Base-by-base conservation (phyloP, 2,329 filamentous ascomycete species). In the Colletotrichum sp. region DNA sequence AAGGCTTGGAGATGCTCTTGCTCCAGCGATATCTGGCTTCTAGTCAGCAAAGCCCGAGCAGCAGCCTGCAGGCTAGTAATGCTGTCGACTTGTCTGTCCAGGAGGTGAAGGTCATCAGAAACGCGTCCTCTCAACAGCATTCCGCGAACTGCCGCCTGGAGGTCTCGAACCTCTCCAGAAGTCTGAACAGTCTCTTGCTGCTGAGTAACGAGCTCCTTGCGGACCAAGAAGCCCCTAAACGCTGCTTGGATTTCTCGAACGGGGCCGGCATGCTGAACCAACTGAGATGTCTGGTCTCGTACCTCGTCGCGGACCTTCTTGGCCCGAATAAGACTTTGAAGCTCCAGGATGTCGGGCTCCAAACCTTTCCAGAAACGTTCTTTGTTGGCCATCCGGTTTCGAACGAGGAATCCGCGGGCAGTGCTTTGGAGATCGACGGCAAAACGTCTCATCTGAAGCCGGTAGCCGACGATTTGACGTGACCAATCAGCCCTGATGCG, bases 401-500 rank as follows among this genome's bases (percentile, higher is more conserved):
- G 92, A 28, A 93, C 89, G 52, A 98, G 86, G 82, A 94, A 92
- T 10, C 95, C 96, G 64, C 96, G 92, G 5, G 92, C 91, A 8
- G 92, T 90, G 77, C 95, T 96, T 84, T 99, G 97, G 21, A 98
- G 89, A 77, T 92, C 89, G 32, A 94, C 88, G 4, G 96, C 95
- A 81, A 98, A 98, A 24, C 87, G 90, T 72, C 92, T 91, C 96
- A 98, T 98, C 78, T 93, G 92, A 73, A 97, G 87, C 64, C 95
- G 92, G 85, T 98, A 98, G 77, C 92, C 91, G 78, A 93, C 91
- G 73, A 99, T 91, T 83, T 98, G 95, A 62, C 96, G 90, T 3
- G 95, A 91, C 86, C 95, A 98, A 80, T 98, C 95, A 69, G 96
- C 98, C 75, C 97, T 93, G 71, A 99, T 94, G 52, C 94, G 92